Evolutionary conservation across 2,329 filamentous ascomycete genomes (phyloP).

Genomic region (Geosmithia flava): DNA sequence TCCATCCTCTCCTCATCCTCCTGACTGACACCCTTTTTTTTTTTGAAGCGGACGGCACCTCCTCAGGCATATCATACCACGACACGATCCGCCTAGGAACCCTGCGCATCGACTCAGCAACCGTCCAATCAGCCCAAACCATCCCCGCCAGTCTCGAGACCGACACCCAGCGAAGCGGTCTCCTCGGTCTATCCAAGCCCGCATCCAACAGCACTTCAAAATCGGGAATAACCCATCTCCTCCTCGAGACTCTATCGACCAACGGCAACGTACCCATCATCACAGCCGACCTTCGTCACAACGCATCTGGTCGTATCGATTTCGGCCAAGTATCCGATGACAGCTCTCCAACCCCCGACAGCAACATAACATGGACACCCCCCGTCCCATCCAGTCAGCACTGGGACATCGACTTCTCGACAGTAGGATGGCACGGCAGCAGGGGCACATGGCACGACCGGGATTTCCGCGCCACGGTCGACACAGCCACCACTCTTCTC

Average conservation of each 20-base stretch:
- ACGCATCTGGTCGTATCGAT: constrained; percentile 34
- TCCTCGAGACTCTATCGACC: constrained; percentile 30
- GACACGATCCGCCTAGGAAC: constrained; percentile 35
- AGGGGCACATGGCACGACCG: constrained; percentile 38
- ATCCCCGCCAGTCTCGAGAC: constrained; percentile 30
- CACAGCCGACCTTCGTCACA: constrained; percentile 34
- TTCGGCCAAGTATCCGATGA: constrained; percentile 36
- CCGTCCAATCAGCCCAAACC: constrained; percentile 34
- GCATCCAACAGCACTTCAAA: constrained; percentile 28
- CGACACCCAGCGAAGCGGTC: constrained; percentile 30
- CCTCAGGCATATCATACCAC: constrained; percentile 35
- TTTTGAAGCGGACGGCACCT: constrained; percentile 27
- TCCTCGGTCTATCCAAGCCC: constrained; percentile 38
- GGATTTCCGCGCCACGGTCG: constrained; percentile 42
- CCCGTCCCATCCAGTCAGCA: constrained; percentile 17
- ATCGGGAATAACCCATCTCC: constrained; percentile 25
- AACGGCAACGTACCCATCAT: constrained; percentile 30
- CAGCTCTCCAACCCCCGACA: constrained; percentile 11
- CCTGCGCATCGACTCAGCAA: constrained; percentile 28
- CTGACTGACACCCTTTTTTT: not conserved
- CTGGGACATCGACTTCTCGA: constrained; percentile 35
- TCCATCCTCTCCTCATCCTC: constrained; percentile 25
- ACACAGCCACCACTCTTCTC: constrained; percentile 58
- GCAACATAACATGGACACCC: constrained; percentile 29
- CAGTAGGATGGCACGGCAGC: constrained; percentile 22